Base-by-base conservation (phyloP, 1,284 basidiomycete species). In the Rhodotorula sp. region DNA sequence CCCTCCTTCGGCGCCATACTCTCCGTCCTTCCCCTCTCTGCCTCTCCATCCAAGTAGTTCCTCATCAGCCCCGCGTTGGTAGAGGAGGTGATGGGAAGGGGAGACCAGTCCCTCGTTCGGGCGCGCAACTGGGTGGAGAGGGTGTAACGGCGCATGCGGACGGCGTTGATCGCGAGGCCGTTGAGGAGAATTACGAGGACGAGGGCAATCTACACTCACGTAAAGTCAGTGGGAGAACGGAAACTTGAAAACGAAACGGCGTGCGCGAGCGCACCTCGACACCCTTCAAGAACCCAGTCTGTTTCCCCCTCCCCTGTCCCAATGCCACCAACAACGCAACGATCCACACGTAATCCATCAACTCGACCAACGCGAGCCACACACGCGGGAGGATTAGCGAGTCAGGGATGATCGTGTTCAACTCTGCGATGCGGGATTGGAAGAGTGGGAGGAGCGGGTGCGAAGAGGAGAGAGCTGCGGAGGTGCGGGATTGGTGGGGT, bases 61-160 rank as follows among this genome's bases (percentile, higher is more conserved):
- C 67, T 53, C 66, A 74, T 64, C 15, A 74, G 48, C 4, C 60
- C 61, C 15, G 58, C 51, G 47, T 74, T 74, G 3, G 73, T 73
- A 9, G 66, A 67, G 15, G 70, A 65, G 15, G 73, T 71, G 29
- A 62, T 67, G 32, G 73, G 66, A 20, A 74, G 62, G 10, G 73
- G 73, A 1, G 71, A 73, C 73, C 73, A 74, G 62, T 74, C 73
- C 24, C 73, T 66, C 11, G 66, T 56, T n/a, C 62, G 49, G 22
- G 56, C 49, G 34, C 66, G 66, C 1, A 74, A 62, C 8, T 53
- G 39, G 30, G 56, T 53, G 6, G 73, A 55, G 51, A 74, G 68
- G 20, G 59, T 44, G 65, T 64, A 72, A 6, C 67, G 73, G 8
- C 70, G 62, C 70, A 74, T 73, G 66, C 73, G 59, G 20, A 73